These are phyloP conservation scores for Trametes villosa DNA, from an alignment of 768 basidiomycete species.

Conservation along the genomic window DNA sequence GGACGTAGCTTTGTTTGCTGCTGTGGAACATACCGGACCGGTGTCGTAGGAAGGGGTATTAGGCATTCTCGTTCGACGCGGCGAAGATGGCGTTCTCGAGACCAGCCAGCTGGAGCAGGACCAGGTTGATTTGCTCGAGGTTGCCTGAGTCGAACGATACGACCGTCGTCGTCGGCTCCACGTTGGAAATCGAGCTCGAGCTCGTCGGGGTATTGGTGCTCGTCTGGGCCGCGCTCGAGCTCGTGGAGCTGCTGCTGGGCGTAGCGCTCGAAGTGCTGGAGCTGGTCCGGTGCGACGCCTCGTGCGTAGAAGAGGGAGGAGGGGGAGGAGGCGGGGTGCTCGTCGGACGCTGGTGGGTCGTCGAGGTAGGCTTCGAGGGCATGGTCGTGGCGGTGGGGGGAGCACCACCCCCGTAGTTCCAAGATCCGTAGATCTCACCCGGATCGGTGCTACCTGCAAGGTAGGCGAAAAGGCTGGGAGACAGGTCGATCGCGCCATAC, in stretches of 20 bases:
- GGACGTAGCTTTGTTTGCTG: too few species aligned
- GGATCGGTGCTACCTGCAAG: conserved; percentile 44
- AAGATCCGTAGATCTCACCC: conserved; percentile 65
- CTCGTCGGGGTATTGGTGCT: too few species aligned
- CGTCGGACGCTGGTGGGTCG: conserved; percentile 12
- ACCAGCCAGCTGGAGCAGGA: conserved; percentile 24
- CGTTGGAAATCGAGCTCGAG: conserved; percentile 6
- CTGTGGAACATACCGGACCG: too few species aligned
- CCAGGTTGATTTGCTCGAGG: conserved; percentile 28
- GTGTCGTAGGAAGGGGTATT: too few species aligned
- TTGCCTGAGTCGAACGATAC: conserved; percentile 20
- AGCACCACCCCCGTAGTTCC: conserved; percentile 52
- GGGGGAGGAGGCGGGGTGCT: conserved; percentile 12
- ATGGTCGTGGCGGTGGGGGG: conserved; percentile 24
- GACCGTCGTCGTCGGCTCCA: conserved; percentile 20
- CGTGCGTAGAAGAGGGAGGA: conserved; percentile 9
- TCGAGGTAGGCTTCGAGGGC: conserved; percentile 9
- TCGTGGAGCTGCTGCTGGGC: conserved; percentile 13
- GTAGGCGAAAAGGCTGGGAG: conserved; percentile 58
- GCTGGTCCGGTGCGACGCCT: conserved; percentile 14
- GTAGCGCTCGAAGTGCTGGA: conserved; percentile 9
- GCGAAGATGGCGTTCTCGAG: conserved; percentile 15
- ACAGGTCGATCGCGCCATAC: conserved; percentile 63
- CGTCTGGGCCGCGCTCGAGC: conserved; percentile 7
- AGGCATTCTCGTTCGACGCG: not conserved